Conservation (phyloP, 495 filamentous ascomycete genomes). For the Daldinia concentrica region DNA sequence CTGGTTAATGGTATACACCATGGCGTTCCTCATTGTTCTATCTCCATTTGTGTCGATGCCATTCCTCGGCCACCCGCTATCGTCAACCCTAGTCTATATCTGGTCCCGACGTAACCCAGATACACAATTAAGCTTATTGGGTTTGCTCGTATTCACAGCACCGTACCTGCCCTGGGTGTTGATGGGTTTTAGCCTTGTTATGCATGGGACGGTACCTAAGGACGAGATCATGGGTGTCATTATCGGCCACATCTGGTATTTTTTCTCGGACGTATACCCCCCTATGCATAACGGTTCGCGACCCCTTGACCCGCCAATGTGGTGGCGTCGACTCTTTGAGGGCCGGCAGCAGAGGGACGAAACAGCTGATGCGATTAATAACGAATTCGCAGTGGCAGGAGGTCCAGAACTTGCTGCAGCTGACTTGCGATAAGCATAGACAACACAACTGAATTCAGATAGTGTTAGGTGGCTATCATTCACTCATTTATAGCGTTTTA, state of each 20-base stretch:
- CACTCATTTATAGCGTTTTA: constrained; percentile 43
- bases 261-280: constrained; percentile 96
- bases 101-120: constrained; percentile 96
- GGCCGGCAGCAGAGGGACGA: constrained; percentile 55
- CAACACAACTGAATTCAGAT: not conserved
- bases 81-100: constrained; percentile 94
- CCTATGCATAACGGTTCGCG: constrained; percentile 84
- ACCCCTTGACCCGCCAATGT: constrained; percentile 88
- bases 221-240: constrained; percentile 95
- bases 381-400: constrained; percentile 63
- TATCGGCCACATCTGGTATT: constrained; percentile 97
- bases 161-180: constrained; percentile 97
- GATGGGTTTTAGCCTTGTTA: constrained; percentile 84
- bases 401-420: constrained; percentile 52
- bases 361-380: constrained; percentile 58
- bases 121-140: constrained; percentile 88
- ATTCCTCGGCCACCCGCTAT: constrained; percentile 90
- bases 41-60: constrained; percentile 88
- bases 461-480: constrained; percentile 29
- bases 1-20: constrained; percentile 90
- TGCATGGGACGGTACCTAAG: constrained; percentile 89
- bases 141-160: constrained; percentile 87
- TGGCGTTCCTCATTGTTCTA: constrained; percentile 75
- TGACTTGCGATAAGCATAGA: constrained; percentile 38
- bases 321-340: constrained; percentile 91